Base-by-base conservation (phyloP, 2,329 filamentous ascomycete genomes). In the Gyromitra esculenta region DNA sequence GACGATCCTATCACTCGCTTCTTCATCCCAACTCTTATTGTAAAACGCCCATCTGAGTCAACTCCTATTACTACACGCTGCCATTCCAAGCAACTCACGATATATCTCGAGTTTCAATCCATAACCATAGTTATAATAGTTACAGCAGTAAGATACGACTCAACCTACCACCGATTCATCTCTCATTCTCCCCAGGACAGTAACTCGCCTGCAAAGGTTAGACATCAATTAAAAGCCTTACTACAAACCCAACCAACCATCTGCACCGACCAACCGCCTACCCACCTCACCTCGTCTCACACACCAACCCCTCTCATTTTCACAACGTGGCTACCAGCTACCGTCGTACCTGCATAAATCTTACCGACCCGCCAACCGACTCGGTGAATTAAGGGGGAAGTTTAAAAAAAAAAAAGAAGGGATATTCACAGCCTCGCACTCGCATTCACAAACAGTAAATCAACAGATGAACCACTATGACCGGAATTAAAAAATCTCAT, bases 1-100 rank as follows among this genome's bases (percentile, higher is more conserved):
- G 48, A 21, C n/a, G 48, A 52, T 52, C 48, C 48, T 52, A 52
- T 52, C 48, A 52, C 48, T 52, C 48, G 48, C 15, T 7, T 52
- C 48, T 7, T 15, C 25, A 31, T 31, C 25, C 25, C 4, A 2
- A 31, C 25, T 31, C 25, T 31, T 3, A 31, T 21, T 4, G 41
- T 11, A 11, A 45, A 15, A 45, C 41, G 9, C 8, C 41, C 15
- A 15, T 45, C 43, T 45, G 43, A 45, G 43, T 45, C 43, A 13
- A 9, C 41, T 43, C 9, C 41, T 43, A 43, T 15, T 45, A 15
- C 11, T 45, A 45, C 43, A 11, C 43, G 43, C 43, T 45, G 25
- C 4, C 41, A 45, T 15, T 45, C 41, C 41, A 3, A 43, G 2
- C 9, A 43, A 43, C 41, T 15, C 41, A 43, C 25, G 25, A 31